phyloP scores from a whole-genome alignment of 257 asterid species.

The Solanum rostratum region DNA sequence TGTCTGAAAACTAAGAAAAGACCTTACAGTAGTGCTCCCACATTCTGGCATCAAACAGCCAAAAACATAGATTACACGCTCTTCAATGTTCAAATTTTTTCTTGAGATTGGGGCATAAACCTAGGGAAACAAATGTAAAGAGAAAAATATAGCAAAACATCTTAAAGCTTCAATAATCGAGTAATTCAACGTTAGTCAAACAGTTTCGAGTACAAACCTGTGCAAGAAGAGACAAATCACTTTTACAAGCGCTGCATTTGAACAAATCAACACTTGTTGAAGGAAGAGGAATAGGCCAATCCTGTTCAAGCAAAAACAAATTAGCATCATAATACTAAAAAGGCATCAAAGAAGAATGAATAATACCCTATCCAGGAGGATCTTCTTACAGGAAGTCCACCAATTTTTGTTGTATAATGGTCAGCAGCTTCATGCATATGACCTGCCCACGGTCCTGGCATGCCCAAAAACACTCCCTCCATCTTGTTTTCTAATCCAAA shows the following conservation, averaged over 20 bases:
- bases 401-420: constrained; percentile 75
- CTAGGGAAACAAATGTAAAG: constrained; percentile 20
- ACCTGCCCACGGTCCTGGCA: constrained; percentile 95
- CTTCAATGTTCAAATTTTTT: constrained; percentile 25
- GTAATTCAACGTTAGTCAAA: not conserved
- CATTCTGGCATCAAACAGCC: constrained; percentile 56
- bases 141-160: not conserved
- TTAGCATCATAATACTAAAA: not conserved
- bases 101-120: constrained; percentile 73
- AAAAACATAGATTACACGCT: constrained; percentile 62
- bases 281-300: constrained; percentile 53
- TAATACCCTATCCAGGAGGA: not conserved
- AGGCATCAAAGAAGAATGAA: not conserved
- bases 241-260: constrained; percentile 43
- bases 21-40: constrained; percentile 51
- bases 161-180: not conserved
- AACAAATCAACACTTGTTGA: constrained; percentile 32
- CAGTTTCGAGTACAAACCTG: constrained; percentile 40
- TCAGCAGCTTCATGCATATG: constrained; percentile 71
- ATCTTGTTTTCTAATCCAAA: constrained; percentile 18
- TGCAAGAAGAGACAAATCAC: constrained; percentile 51
- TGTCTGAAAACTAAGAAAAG: not conserved
- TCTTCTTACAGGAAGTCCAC: constrained; percentile 72
- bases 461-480: constrained; percentile 56
- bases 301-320: constrained; percentile 24